A percentile compares a stretch with the other conserved stretches of the same genome.
Conservation (phyloP, 2,329 filamentous ascomycete genomes). For the Mycosphaerelloides madeirae region DNA sequence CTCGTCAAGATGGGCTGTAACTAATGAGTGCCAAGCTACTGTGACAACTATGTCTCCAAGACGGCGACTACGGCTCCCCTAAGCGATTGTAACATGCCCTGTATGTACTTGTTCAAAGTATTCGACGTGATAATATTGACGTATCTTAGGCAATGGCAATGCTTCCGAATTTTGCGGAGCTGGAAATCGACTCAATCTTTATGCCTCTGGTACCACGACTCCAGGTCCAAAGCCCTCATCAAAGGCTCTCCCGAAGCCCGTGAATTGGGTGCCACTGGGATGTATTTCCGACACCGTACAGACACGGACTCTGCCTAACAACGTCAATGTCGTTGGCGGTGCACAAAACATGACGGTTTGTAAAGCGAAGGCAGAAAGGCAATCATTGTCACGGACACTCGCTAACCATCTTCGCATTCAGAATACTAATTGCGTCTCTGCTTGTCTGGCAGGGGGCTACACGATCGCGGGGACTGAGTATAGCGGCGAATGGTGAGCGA, state of each 20-base stretch:
- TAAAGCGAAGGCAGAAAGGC: too few relatives aligned
- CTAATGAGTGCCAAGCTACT: slow-evolving; percentile 23
- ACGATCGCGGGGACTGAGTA: slow-evolving; percentile 24
- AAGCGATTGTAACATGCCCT: slow-evolving; percentile 27
- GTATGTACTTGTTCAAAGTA: too few relatives aligned
- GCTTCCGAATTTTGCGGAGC: slow-evolving; percentile 28
- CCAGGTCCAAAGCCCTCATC: slow-evolving; percentile 14
- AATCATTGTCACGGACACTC: too few relatives aligned
- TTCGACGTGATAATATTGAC: too few relatives aligned
- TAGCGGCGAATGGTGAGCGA: slow-evolving; percentile 6
- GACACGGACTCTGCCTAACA: slow-evolving; percentile 16
- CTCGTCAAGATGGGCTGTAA: too few relatives aligned
- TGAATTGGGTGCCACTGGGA: slow-evolving; percentile 22
- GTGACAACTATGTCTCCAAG: slow-evolving; percentile 24
- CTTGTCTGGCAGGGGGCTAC: slow-evolving; percentile 13
- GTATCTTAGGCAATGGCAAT: slow-evolving; percentile 21
- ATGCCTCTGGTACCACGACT: slow-evolving; percentile 19
- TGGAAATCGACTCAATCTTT: slow-evolving; percentile 24
- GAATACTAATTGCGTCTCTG: slow-evolving; percentile 19
- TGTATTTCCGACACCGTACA: slow-evolving; percentile 24
- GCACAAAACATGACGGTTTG: slow-evolving; percentile 20
- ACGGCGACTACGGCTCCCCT: slow-evolving; percentile 15
- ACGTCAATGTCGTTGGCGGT: slow-evolving; percentile 13
- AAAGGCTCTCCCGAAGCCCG: slow-evolving; percentile 15
- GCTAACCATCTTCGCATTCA: too few relatives aligned